A percentile compares a stretch with the other conserved stretches of the same genome.
phyloP scores from a whole-genome alignment of 2,329 filamentous ascomycete genomes.

The Ophiostoma angusticollis region DNA sequence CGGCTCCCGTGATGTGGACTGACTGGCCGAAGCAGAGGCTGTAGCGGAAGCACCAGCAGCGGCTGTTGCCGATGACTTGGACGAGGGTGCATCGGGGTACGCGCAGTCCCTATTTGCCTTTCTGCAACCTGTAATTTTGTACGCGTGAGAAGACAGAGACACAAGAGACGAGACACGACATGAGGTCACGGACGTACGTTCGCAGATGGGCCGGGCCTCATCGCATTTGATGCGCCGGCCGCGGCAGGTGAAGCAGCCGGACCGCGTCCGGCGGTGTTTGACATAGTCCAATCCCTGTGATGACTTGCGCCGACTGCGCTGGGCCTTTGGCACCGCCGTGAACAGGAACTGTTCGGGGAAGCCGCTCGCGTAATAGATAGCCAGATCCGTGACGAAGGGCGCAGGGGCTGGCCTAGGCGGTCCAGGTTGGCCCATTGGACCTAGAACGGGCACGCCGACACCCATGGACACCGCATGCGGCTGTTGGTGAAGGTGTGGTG shows the following conservation, averaged over 20 bases:
- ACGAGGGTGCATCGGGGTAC: slow-evolving; percentile 60
- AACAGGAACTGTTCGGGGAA: slow-evolving; percentile 38
- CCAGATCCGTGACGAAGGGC: no score
- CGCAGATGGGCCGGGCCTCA: slow-evolving; percentile 75
- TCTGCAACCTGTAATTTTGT: slow-evolving; percentile 53
- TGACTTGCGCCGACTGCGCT: slow-evolving; percentile 40
- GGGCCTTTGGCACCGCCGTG: slow-evolving; percentile 31
- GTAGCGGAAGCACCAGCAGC: no score
- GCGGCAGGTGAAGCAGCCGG: slow-evolving; percentile 86
- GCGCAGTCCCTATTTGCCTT: slow-evolving; percentile 86
- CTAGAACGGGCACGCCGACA: slow-evolving; percentile 16
- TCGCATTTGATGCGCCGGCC: slow-evolving; percentile 90
- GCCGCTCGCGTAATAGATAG: slow-evolving; percentile 33
- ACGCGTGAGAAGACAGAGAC: no score
- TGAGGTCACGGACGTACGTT: no score
- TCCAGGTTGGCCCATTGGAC: slow-evolving; percentile 14
- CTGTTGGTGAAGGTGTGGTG: slow-evolving; percentile 16
- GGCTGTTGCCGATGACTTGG: slow-evolving; percentile 29
- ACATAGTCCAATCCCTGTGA: slow-evolving; percentile 51
- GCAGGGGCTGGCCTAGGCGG: no score
- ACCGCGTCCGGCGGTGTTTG: slow-evolving; percentile 86
- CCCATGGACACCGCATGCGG: slow-evolving; percentile 20
- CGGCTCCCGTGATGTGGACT: slow-evolving; percentile 26
- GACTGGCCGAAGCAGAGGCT: slow-evolving; percentile 10
- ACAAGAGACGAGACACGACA: no score